Base-by-base conservation (phyloP, 1,139 yeast species). In the Blastobotrys niveus region DNA sequence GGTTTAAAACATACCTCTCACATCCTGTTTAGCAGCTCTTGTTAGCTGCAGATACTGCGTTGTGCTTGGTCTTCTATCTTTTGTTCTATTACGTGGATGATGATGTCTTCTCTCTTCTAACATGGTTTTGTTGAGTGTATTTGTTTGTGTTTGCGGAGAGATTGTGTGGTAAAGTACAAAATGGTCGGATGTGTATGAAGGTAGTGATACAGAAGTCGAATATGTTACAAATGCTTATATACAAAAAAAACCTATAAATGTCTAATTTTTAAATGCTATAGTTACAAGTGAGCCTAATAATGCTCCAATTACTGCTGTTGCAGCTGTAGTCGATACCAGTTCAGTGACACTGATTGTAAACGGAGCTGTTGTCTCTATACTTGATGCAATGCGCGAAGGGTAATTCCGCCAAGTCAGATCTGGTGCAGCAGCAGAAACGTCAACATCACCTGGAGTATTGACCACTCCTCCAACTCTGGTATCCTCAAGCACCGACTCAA, bases 281-380 rank as follows among this genome's bases (percentile, higher is more conserved):
- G 47, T 44, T 2, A 44, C 18, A 10, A 44, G 35, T 15, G 45
- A 24, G 18, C 40, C 52, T 25, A 44, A 40, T 12, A 15, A 39
- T 19, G 19, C 51, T 31, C 42, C 51, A 40, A 34, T 33, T 32
- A 34, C 37, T 21, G 37, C 43, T 17, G 46, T 49, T 18, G 45
- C 46, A 24, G 40, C 40, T 1, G 38, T 40, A 2, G 45, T 24
- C 6, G 48, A 31, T 4, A 38, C 36, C 14, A 45, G 12, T 29
- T 46, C 48, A 17, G 37, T 34, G 15, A 49, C 33, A 19, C 30
- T 35, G 2, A 40, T 30, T 2, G 22, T 15, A 3, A 34, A 20
- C 2, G 43, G 18, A 3, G 34, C 19, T 8, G 47, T 29, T 5
- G 38, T 22, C 21, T 45, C 45, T 27, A 45, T 34, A 30, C 45